phyloP scores from a whole-genome alignment of 192 early-diverging fungal genomes.

The Jimgerdemannia flammicorona region DNA sequence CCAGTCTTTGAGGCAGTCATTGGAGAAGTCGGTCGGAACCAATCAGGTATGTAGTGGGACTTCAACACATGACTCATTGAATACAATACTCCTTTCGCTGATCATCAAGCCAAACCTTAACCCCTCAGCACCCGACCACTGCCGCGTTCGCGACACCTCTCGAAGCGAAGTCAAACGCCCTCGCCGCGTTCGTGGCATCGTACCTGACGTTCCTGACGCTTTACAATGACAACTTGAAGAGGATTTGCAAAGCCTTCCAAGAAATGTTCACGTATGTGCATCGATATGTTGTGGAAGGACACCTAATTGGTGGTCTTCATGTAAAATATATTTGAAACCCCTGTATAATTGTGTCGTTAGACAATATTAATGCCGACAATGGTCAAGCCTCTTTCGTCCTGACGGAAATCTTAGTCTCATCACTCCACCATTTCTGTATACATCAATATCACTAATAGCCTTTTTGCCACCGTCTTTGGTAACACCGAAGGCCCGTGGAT shows the following conservation, averaged over 20 bases:
- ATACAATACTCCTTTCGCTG: no score
- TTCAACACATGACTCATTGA: no score
- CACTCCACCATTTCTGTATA: background rate
- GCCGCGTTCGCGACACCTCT: background rate
- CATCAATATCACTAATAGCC: background rate
- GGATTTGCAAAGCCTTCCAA: background rate
- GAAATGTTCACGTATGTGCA: conserved; percentile 3
- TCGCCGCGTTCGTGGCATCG: conserved; percentile 6
- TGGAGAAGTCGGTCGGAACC: background rate
- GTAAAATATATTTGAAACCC: no score
- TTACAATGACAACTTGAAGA: background rate
- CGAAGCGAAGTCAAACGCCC: conserved; percentile 4
- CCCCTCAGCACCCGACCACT: no score
- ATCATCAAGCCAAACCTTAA: no score
- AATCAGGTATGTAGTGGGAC: background rate
- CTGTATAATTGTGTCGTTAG: no score
- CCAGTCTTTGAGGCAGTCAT: background rate
- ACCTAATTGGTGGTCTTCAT: no score
- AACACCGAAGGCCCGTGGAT: background rate
- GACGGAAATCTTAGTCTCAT: background rate
- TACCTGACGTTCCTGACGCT: conserved; percentile 2
- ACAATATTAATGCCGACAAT: no score
- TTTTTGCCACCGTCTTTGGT: background rate
- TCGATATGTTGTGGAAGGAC: background rate
- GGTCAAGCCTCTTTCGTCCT: no score